These are phyloP conservation scores for Erysiphe neolycopersici DNA, from an alignment of 2,329 filamentous ascomycete species.

Conservation along the genomic window DNA sequence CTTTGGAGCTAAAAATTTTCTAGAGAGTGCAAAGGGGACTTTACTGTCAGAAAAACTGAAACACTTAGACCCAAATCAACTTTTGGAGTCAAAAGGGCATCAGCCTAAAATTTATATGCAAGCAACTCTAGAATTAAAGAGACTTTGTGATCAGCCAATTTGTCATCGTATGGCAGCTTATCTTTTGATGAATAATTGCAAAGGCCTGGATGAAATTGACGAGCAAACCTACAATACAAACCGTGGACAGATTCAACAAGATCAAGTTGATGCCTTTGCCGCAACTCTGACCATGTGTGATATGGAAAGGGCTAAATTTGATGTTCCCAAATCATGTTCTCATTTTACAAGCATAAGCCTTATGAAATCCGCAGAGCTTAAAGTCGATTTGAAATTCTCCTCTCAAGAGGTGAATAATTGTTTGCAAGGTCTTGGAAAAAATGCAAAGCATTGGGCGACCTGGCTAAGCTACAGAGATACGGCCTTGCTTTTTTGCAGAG, in stretches of 20 bases:
- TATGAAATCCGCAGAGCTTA: conserved; percentile 14
- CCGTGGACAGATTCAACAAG: conserved; percentile 15
- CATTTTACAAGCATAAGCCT: conserved; percentile 15
- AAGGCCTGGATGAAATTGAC: conserved; percentile 9
- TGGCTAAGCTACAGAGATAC: conserved; percentile 36
- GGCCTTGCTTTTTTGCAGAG: conserved; percentile 33
- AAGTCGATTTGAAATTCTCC: conserved; percentile 15
- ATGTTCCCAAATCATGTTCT: conserved; percentile 23
- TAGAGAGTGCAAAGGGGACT: neutral
- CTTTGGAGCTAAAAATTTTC: neutral
- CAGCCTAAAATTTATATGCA: conserved; percentile 11
- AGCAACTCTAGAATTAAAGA: conserved; percentile 11
- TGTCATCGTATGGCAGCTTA: conserved; percentile 13
- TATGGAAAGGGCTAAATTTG: conserved; percentile 23
- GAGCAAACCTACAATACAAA: conserved; percentile 10
- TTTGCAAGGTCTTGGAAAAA: conserved; percentile 23
- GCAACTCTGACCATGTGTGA: conserved; percentile 37
- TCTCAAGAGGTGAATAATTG: conserved; percentile 20
- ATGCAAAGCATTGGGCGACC: conserved; percentile 33
- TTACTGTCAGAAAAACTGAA: neutral
- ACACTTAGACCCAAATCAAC: conserved; percentile 4
- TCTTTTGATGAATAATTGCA: conserved; percentile 13
- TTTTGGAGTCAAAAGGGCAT: conserved; percentile 5
- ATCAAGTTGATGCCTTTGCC: conserved; percentile 28
- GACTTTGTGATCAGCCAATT: conserved; percentile 11